These are phyloP conservation scores for Avena insularis DNA, from an alignment of 176 grass and related monocot genomes.

Conservation along the genomic window DNA sequence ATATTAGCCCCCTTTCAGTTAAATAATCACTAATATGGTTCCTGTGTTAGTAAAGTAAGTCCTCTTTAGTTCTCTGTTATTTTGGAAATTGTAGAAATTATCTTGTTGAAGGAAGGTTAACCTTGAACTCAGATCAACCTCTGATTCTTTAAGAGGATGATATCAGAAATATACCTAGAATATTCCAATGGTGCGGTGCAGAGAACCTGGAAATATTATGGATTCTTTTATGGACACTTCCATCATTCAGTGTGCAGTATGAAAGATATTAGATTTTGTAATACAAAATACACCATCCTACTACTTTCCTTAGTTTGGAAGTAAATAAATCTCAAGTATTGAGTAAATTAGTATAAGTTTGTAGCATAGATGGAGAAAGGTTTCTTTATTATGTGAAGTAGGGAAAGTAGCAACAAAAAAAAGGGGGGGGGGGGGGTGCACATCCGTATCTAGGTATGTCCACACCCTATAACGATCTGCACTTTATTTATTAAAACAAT, in stretches of 20 bases:
- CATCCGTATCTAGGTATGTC: neutral
- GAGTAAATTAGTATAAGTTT: conserved; percentile 2
- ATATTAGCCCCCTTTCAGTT: neutral
- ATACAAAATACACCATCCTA: neutral
- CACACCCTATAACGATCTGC: conserved; percentile 5
- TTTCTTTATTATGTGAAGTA: conserved; percentile 1
- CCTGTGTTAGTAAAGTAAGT: conserved; percentile 14
- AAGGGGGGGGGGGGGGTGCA: neutral
- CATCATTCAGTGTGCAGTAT: neutral
- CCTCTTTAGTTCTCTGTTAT: neutral
- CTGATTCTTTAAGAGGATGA: conserved; percentile 1
- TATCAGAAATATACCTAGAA: neutral
- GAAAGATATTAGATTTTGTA: neutral
- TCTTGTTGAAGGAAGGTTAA: neutral
- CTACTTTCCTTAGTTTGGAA: conserved; percentile 2
- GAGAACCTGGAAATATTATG: conserved; percentile 6
- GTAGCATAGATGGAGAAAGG: conserved; percentile 24
- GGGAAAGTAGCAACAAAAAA: conserved; percentile 11
- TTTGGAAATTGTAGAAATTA: neutral
- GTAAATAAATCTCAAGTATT: neutral
- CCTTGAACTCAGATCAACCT: neutral
- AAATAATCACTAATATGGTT: neutral
- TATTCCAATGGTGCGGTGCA: neutral
- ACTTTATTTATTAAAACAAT: conserved; percentile 11
- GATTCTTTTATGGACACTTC: neutral